Base-by-base conservation (phyloP, 441 rosid species). In the Pelargonium myrrhifolium region DNA sequence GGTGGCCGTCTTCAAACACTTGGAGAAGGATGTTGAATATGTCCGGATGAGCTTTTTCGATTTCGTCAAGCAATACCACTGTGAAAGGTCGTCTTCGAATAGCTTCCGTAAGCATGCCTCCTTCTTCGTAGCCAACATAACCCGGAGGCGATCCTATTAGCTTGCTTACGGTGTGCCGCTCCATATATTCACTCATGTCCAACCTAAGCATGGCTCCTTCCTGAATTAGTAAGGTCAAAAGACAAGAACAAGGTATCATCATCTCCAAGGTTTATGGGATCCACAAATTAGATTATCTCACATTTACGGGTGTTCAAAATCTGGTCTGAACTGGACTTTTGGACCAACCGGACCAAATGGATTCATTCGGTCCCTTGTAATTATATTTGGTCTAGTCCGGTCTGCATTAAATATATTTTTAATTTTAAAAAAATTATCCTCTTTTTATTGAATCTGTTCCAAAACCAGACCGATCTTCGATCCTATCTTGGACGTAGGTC, bases 141-240 rank as follows among this genome's bases (percentile, higher is more conserved):
- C 98, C 98, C 1, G 99, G 99, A 59, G 99, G 99, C 68, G 99
- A 98, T 51, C 99, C 99, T 43, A 89, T 89, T 76, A 90, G 82
- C 70, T 96, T 83, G 17, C 98, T 90, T 56, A 96, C 98, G 2
- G 98, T 88, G 77, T 96, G 99, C 72, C 93, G 93, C 80, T 96
- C 99, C 98, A 90, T 96, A 74, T 96, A 96, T 76, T 96, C 98
- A 22, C 98, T 96, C 99, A 96, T 96, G 76, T 96, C 98, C 26
- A 96, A 89, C 65, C 97, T 76, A 8, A 96, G 97, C 45, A 93
- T 79, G 14, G 98, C 96, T 78, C 93, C 99, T 82, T 96, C 97
- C 0, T 93, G 81, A 60, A 74, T 55, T 62, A 63, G 66, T 35
- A 64, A 74, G 3, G 22, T 72, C 65, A 76, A 49, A 58, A n/a